Evolutionary conservation across 495 filamentous ascomycete species (phyloP), one percentile per base, ranked within the genome.

Genomic region (Geopyxis carbonaria): DNA sequence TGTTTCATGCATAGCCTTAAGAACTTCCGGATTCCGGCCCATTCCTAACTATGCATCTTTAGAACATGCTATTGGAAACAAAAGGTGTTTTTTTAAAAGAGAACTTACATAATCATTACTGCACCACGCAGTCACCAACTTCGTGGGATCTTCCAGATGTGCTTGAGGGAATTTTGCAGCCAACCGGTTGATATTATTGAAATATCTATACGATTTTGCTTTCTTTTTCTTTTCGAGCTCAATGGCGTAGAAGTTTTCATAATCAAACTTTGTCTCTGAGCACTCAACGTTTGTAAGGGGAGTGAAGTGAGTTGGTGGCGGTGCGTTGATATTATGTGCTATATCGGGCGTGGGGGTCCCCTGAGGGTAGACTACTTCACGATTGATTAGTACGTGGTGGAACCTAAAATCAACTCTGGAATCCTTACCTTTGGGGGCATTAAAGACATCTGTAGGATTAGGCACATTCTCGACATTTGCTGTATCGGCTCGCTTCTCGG

Each of bases 121-220:
- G 67, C 89, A 97, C 87, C 89, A 97, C 22, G 94, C 89, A 3
- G 85, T 92, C 38, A 97, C 89, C n/a, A 72, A 71, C 46, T 93
- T 81, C 45, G 92, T 79, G 49, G 70, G 69, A 31, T 65, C 75
- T 10, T 83, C 68, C 62, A 89, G 91, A 58, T 97, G 89, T 14
- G 89, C 89, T 27, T 78, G 80, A 16, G 89, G 89, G 52, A 97
- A 97, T 46, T 95, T 83, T 63, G 89, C 78, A 40, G 89, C 89
- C 42, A 97, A 68, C 18, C 89, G 83, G 57, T 97, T 97, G 75
- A 97, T 97, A 66, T 97, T 97, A 67, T 97, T 97, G 72, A 97
- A 97, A 66, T 97, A 95, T 51, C 89, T 82, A 65, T 97, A 97
- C 25, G 84, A 93, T 64, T 93, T 94, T 67, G 95, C 89, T 66